Evolutionary conservation across 1,139 yeast species (phyloP).

Genomic region (Suzukiozyma palmioleophila): DNA sequence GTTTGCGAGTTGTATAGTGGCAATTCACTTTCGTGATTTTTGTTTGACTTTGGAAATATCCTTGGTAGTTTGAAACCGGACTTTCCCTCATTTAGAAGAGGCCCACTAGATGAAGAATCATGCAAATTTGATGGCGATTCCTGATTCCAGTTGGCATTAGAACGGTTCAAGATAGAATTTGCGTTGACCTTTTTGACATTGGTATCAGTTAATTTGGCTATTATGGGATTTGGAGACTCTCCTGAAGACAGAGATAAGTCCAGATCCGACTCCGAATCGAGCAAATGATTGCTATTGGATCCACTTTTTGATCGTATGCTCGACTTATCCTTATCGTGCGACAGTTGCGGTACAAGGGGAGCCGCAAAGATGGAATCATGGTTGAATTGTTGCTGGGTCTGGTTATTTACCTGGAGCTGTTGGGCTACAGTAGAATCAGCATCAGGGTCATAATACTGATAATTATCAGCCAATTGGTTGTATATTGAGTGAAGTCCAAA

Average conservation of each 20-base stretch:
- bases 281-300: constrained; percentile 13
- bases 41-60: neutral
- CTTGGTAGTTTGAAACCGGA: neutral
- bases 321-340: neutral
- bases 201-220: constrained; percentile 3
- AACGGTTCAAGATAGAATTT: too few species aligned
- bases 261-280: constrained; percentile 35
- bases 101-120: too few species aligned
- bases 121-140: too few species aligned
- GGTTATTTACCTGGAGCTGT: constrained; percentile 5
- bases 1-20: constrained; percentile 2
- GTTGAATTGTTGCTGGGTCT: constrained; percentile 7
- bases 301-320: constrained; percentile 5
- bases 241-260: constrained; percentile 23
- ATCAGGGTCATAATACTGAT: constrained; percentile 38
- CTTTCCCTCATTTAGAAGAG: too few species aligned
- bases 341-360: constrained; percentile 1
- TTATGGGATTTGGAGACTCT: constrained; percentile 11
- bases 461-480: constrained; percentile 37
- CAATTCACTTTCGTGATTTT: neutral
- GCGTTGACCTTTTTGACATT: neutral
- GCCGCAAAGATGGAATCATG: neutral
- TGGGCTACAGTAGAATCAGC: constrained; percentile 15
- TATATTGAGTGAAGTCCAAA: constrained; percentile 51
- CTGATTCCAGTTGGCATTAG: too few species aligned